Evolutionary conservation across 2,329 filamentous ascomycete genomes (phyloP).

Genomic region (Arachnopeziza araneosa): DNA sequence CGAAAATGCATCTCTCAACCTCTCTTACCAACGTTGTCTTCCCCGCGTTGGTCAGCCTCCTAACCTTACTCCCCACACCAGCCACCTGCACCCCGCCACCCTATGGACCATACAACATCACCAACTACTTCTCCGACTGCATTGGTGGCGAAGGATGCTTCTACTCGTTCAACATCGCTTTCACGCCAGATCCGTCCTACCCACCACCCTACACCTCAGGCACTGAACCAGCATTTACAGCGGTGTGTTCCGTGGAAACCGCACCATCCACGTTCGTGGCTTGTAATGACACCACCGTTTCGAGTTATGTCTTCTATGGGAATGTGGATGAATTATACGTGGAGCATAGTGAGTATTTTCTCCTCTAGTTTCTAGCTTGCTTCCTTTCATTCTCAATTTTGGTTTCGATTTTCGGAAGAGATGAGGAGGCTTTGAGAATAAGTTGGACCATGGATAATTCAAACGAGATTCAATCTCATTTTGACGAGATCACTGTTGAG

Average conservation of each 20-base stretch:
- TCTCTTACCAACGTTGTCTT: no score
- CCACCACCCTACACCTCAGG: neutral
- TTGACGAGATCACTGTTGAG: no score
- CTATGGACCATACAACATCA: conserved; percentile 1
- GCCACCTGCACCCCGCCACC: neutral
- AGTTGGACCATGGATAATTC: neutral
- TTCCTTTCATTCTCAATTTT: neutral
- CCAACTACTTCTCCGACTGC: neutral
- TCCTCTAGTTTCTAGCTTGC: no score
- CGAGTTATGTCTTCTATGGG: neutral
- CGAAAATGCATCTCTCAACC: no score
- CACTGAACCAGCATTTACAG: neutral
- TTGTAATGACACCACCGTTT: neutral
- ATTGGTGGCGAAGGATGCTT: neutral
- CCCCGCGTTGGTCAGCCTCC: no score
- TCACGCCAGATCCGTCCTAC: neutral
- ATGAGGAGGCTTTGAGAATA: neutral
- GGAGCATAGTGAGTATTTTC: neutral
- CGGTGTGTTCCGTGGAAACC: neutral
- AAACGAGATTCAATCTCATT: neutral
- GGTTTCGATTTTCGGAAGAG: neutral
- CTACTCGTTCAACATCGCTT: neutral
- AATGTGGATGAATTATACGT: neutral
- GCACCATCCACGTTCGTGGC: neutral
- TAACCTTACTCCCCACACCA: no score